A percentile compares a stretch with the other conserved stretches of the same genome.
Conservation (phyloP, 805 yeast species). For the Cephaloascus fragrans region DNA sequence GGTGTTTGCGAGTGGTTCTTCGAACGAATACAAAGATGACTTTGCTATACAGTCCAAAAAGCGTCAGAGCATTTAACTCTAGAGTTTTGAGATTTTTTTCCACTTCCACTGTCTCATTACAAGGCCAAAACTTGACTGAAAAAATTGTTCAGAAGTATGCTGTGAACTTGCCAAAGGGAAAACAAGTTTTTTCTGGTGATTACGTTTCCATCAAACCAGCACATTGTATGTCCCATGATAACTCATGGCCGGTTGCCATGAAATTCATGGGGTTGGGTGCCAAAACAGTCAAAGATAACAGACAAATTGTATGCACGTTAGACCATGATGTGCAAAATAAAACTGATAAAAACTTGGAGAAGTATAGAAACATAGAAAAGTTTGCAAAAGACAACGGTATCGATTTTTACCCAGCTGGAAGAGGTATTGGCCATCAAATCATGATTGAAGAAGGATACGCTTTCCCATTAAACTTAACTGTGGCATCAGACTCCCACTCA, state of each 20-base stretch:
- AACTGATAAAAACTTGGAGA: slow-evolving; percentile 76
- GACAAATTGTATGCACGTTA: slow-evolving; percentile 91
- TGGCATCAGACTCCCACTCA: slow-evolving; percentile 96
- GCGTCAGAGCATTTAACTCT: not conserved
- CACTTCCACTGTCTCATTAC: slow-evolving; percentile 7
- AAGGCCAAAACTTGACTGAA: slow-evolving; percentile 85
- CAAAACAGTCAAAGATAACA: slow-evolving; percentile 64
- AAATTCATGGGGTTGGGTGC: slow-evolving; percentile 96
- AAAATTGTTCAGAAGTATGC: slow-evolving; percentile 92
- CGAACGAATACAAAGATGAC: not conserved
- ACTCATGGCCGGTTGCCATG: slow-evolving; percentile 98
- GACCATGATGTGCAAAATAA: slow-evolving; percentile 98
- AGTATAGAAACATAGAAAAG: slow-evolving; percentile 79
- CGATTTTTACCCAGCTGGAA: slow-evolving; percentile 96
- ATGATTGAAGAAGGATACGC: slow-evolving; percentile 99
- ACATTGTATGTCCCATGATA: slow-evolving; percentile 98
- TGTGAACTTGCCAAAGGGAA: slow-evolving; percentile 70
- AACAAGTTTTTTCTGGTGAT: slow-evolving; percentile 80
- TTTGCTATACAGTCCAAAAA: not conserved
- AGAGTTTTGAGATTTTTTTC: not conserved
- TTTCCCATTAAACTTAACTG: slow-evolving; percentile 85
- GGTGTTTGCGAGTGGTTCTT: too few species aligned
- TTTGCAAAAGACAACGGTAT: slow-evolving; percentile 88
- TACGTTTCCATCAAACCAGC: slow-evolving; percentile 92
- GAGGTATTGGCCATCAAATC: slow-evolving; percentile 98